Evolutionary conservation across 208 protist genomes (phyloP), one percentile per base, ranked within the genome.

Genomic region (Porcisia hertigi): DNA sequence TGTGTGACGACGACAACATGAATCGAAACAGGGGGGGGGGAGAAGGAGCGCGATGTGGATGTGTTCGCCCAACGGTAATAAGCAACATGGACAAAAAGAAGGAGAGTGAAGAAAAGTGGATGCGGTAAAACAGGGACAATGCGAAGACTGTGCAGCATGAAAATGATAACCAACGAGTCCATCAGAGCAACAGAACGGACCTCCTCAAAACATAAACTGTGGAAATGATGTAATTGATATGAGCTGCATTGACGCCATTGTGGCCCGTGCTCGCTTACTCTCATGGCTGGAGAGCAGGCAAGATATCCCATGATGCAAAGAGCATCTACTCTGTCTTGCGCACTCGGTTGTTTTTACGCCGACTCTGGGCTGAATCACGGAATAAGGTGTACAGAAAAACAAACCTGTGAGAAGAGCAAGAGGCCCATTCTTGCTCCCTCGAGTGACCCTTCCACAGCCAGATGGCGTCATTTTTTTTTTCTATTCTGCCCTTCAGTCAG

Each of bases 61-160:
- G 41, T 25, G 47, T 65, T 16, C 41, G n/a, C 18, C 18, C 49
- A 5, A 59, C 34, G 55, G 67, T 14, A 20, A 8, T 18, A 8
- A 30, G 23, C 45, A 58, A 34, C 20, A 58, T 70, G 34, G 49
- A 20, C 11, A 45, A 55, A 20, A 63, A 77, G 52, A 66, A 23
- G 9, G 67, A 25, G 41, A 71, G 55, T 49, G 72, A 25, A 65
- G 57, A 70, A 59, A 34, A 66, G 23, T 25, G 36, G 20, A 59
- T 57, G 53, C 55, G 36, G 3, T 20, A 6, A n/a, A 3, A 6
- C 25, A n/a, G 36, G 67, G 34, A 36, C 47, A 16, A 18, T 59
- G 25, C 43, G 47, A 58, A 72, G 39, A n/a, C 16, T 36, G 41
- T 59, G 63, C 2, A 30, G 23, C 39, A 49, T 43, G 20, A 67